Evolutionary conservation across 345 rosid genomes (phyloP).

Genomic region (Geranium brycei): DNA sequence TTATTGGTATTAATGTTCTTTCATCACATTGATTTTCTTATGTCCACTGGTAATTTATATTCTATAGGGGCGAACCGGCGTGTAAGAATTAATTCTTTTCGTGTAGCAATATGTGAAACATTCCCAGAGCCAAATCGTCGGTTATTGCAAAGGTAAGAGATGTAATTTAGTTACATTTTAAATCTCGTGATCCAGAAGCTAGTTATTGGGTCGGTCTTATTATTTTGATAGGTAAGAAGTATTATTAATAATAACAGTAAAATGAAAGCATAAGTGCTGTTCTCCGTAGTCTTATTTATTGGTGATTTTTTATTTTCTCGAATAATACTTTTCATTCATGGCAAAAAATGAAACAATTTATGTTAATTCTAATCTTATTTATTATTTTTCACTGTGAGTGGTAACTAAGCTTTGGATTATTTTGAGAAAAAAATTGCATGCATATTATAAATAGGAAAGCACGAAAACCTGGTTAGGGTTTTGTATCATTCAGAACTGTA

Average conservation of each 20-base stretch:
- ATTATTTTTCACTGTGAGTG: not conserved
- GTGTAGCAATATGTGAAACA: constrained; percentile 76
- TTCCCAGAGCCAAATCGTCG: constrained; percentile 98
- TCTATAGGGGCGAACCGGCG: constrained; percentile 58
- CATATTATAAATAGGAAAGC: no score
- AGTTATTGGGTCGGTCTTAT: not conserved
- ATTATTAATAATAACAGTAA: no score
- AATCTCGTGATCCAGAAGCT: not conserved
- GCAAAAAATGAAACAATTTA: not conserved
- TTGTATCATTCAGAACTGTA: not conserved
- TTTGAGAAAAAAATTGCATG: no score
- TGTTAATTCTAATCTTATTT: no score
- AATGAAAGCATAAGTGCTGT: no score
- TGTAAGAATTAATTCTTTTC: constrained; percentile 65
- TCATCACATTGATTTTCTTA: constrained; percentile 7
- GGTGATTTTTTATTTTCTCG: no score
- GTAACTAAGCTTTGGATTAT: not conserved
- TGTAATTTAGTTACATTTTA: not conserved
- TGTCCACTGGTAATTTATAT: constrained; percentile 4
- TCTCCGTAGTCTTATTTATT: no score
- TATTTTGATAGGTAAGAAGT: no score
- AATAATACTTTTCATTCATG: not conserved
- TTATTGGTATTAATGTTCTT: not conserved
- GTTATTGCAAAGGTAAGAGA: constrained; percentile 68
- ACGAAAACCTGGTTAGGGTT: not conserved